Percentiles rank a stretch among this genome's conserved stretches.
Conservation (phyloP, 1,284 basidiomycete species). For the Meripilus lineatus region DNA sequence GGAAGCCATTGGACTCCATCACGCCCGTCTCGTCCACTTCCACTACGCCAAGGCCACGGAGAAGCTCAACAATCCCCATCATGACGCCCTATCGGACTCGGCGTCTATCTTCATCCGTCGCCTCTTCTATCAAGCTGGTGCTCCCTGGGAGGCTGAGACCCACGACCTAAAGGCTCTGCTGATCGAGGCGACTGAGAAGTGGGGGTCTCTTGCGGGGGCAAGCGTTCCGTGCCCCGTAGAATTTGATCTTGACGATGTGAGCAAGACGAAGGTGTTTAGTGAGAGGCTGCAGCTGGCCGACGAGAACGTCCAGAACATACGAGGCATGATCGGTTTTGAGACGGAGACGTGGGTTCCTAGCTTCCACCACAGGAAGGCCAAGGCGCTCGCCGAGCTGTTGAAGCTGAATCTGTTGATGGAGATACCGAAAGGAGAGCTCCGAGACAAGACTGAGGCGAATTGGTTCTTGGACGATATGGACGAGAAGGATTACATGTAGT, state of each 20-base stretch:
- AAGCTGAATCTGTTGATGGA: slow-evolving; percentile 28
- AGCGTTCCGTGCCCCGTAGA: slow-evolving; percentile 38
- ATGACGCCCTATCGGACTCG: slow-evolving; percentile 31
- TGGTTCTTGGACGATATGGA: slow-evolving; percentile 46
- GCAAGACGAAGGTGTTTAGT: slow-evolving; percentile 33
- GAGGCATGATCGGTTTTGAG: slow-evolving; percentile 27
- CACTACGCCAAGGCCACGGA: slow-evolving; percentile 38
- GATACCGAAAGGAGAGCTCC: slow-evolving; percentile 26
- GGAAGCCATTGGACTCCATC: slow-evolving; percentile 29
- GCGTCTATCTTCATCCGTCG: slow-evolving; percentile 26
- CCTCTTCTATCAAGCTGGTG: slow-evolving; percentile 37
- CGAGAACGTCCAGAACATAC: slow-evolving; percentile 24
- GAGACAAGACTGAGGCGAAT: slow-evolving; percentile 29
- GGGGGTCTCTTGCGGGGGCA: slow-evolving; percentile 33
- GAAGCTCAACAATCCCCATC: slow-evolving; percentile 36
- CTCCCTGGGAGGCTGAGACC: slow-evolving; percentile 43
- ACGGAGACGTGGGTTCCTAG: slow-evolving; percentile 37
- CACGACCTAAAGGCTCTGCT: slow-evolving; percentile 34
- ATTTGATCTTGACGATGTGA: slow-evolving; percentile 38
- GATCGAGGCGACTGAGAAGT: slow-evolving; percentile 33
- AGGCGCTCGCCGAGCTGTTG: slow-evolving; percentile 26
- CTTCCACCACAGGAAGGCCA: slow-evolving; percentile 34
- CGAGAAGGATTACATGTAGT: slow-evolving; percentile 36
- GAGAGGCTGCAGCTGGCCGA: slow-evolving; percentile 25
- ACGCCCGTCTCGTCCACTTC: slow-evolving; percentile 38